Base-by-base conservation (phyloP, 345 rosid species). In the Populus deltoides region DNA sequence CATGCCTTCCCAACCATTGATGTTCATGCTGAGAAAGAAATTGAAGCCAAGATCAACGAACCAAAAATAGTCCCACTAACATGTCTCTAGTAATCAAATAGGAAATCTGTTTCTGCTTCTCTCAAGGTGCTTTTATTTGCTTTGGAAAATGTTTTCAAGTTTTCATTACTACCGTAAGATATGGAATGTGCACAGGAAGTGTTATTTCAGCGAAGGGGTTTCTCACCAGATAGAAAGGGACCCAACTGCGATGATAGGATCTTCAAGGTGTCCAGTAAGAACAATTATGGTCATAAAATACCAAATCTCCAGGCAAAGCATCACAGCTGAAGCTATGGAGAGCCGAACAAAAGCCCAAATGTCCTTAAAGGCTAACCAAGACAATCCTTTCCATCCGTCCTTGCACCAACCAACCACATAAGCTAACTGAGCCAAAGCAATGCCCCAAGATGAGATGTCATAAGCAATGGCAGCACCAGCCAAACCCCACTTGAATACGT, bases 1-100 rank as follows among this genome's bases (percentile, higher is more conserved):
- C 99, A 93, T 92, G 77, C 97, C 99, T 85, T 96, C 98, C 97
- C 98, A 96, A 25, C 99, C 98, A 69, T 96, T 93, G 75, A 96
- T 89, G 87, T 96, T 96, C 98, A 96, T 96, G 87, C 99, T 96
- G 84, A 61, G 69, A 83, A 81, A 12, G 25, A 43, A 75, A 71
- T 72, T 1, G 41, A 38, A 76, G 51, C 20, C 8, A 82, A 25
- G 8, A 33, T 11, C 17, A n/a, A 45, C 13, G n/a, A 55, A 31
- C 9, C 65, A 59, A 18, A 0, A n/a, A 9, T 3, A n/a, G 2
- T 57, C n/a, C 61, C 61, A 0, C 8, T 20, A 22, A 7, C 25
- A 20, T 22, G 61, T 55, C 11, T 55, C 29, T n/a, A 20, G 24
- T 57, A 22, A 22, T 20, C n/a, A 53, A 53, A 53, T 22, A 22